Percentiles rank a stretch among this genome's conserved stretches.
Evolutionary conservation across 768 basidiomycete species (phyloP).

Genomic region (Pholiota conissans): DNA sequence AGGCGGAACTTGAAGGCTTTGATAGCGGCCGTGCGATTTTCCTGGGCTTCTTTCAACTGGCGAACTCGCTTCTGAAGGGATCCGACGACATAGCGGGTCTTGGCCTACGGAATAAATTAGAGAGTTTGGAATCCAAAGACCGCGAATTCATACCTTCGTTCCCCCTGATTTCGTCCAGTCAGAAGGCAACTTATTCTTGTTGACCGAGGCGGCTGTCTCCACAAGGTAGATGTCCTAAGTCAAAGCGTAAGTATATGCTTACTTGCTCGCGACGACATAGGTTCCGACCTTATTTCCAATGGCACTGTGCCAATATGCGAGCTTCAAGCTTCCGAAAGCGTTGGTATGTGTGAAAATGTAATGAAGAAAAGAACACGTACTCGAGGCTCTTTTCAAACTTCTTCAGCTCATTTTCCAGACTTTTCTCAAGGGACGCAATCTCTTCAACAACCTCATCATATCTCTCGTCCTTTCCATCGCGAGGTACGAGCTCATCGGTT

Average conservation of each 20-base stretch:
- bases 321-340: slow-evolving; percentile 27
- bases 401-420: slow-evolving; percentile 67
- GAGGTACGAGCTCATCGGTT: slow-evolving; percentile 72
- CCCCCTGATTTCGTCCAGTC: slow-evolving; percentile 80
- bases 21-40: slow-evolving; percentile 77
- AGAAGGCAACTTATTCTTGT: slow-evolving; percentile 61
- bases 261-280: too few species aligned
- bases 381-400: slow-evolving; percentile 67
- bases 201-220: slow-evolving; percentile 60
- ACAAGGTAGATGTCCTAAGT: slow-evolving; percentile 87
- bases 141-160: slow-evolving; percentile 63
- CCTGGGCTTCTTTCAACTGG: slow-evolving; percentile 89
- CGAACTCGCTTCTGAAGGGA: slow-evolving; percentile 72
- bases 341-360: background rate
- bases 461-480: slow-evolving; percentile 79
- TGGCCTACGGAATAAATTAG: slow-evolving; percentile 44
- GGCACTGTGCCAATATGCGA: slow-evolving; percentile 58
- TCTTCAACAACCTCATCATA: slow-evolving; percentile 79
- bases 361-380: slow-evolving; percentile 33
- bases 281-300: slow-evolving; percentile 87
- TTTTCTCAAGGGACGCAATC: slow-evolving; percentile 68
- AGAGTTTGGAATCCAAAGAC: background rate
- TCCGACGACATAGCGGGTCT: slow-evolving; percentile 76
- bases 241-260: background rate
- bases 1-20: slow-evolving; percentile 82